phyloP scores from a whole-genome alignment of 177 flowering plant genomes.

The Vitis hybrid region DNA sequence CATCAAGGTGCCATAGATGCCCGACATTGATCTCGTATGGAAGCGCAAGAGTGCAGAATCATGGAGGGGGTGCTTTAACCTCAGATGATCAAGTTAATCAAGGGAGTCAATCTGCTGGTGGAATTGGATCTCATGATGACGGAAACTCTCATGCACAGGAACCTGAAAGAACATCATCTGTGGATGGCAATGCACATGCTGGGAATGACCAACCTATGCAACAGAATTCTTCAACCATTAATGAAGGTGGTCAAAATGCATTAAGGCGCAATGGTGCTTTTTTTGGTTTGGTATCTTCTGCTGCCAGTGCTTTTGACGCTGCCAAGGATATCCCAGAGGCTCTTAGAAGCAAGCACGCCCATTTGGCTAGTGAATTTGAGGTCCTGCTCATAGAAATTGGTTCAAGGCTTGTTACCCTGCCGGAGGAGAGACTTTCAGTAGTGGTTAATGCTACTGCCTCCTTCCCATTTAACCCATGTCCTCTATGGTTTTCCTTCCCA shows the following conservation, averaged over 20 bases:
- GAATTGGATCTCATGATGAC: conserved; percentile 70
- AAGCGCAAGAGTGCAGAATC: conserved; percentile 52
- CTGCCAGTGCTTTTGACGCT: conserved; percentile 96
- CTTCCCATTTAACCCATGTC: too few relatives aligned
- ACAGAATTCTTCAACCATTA: conserved; percentile 54
- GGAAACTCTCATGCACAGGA: conserved; percentile 85
- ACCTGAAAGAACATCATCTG: conserved; percentile 60
- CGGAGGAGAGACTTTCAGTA: conserved; percentile 57
- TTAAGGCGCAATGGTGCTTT: conserved; percentile 62
- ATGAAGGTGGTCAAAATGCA: conserved; percentile 66
- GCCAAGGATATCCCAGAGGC: conserved; percentile 98
- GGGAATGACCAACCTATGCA: conserved; percentile 68
- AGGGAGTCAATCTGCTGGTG: conserved; percentile 54
- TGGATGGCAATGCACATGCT: conserved; percentile 51
- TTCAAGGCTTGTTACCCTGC: conserved; percentile 92
- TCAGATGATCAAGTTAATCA: conserved; percentile 72
- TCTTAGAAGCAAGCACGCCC: conserved; percentile 89
- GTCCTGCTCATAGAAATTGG: conserved; percentile 93
- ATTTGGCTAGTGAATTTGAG: conserved; percentile 99
- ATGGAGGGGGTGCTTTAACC: conserved; percentile 34
- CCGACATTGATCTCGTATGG: conserved; percentile 25
- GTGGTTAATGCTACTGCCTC: too few relatives aligned
- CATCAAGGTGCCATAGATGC: too few relatives aligned
- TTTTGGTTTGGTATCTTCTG: conserved; percentile 65
- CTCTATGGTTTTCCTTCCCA: too few relatives aligned